Evolutionary conservation across 257 asterid genomes (phyloP), one percentile per base, ranked within the genome.

Genomic region (Forsythia viridissima): DNA sequence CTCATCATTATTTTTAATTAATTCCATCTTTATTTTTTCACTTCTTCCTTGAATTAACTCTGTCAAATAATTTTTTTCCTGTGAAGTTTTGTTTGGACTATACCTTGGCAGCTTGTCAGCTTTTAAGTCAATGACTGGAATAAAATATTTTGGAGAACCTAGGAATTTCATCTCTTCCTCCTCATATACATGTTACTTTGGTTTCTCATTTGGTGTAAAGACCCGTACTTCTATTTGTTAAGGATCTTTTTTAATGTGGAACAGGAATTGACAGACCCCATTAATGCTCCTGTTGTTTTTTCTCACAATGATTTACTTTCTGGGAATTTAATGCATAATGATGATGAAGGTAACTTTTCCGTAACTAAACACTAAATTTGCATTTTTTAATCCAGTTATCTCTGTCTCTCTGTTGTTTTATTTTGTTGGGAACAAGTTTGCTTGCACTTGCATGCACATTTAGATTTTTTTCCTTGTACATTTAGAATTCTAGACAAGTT

Each of bases 241-340:
- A 77, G 37, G 59, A 77, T 80, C 75, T 75, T 80, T 59, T 70
- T 77, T 48, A 48, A 38, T 80, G 16, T 79, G 85, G 82, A 81
- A 83, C 96, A 93, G 99, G 98, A 82, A 79, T 80, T 93, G 90
- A 90, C 97, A 75, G 92, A 87, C 76, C 88, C 69, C n/a, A 87
- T 95, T 52, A 77, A 86, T 70, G 87, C 97, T 66, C 97, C 97
- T 8, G 91, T 93, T 66, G 92, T 93, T 95, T 36, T 36, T 86
- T 87, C 92, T 59, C 99, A 93, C 85, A 93, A 93, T 77, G 99
- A 93, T 85, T 85, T 95, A 67, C 97, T 95, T 76, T 93, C 97
- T 67, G 99, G 99, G 82, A 95, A 95, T 81, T 83, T 93, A 87
- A 95, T 95, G 99, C 89, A 88, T 38, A 90, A 92, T 89, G 97